Evolutionary conservation across 2,329 filamentous ascomycete species (phyloP).

Genomic region (Alternaria novae-zelandiae): DNA sequence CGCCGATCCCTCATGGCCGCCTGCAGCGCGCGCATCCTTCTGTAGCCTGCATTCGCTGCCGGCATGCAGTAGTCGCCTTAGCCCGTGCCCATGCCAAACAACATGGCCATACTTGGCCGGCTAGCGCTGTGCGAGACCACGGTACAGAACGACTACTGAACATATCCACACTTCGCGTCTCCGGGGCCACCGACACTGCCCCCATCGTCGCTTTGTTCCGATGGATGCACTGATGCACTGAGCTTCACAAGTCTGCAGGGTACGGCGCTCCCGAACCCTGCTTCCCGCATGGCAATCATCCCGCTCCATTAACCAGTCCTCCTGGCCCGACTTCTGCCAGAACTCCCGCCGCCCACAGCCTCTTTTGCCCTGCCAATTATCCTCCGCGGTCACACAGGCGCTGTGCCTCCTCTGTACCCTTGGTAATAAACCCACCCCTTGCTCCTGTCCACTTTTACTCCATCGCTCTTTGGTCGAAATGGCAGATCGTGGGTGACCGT

Average conservation of each 20-base stretch:
- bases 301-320: neutral
- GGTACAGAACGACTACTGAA: neutral
- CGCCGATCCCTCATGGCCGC: slow-evolving; percentile 19
- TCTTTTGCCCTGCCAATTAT: slow-evolving; percentile 9
- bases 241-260: neutral
- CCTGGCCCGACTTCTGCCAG: slow-evolving; percentile 1
- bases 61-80: slow-evolving; percentile 4
- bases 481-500: slow-evolving; percentile 5
- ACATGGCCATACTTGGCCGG: neutral
- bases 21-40: slow-evolving; percentile 10
- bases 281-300: neutral
- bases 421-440: slow-evolving; percentile 1
- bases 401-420: slow-evolving; percentile 1
- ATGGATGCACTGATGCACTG: neutral
- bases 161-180: neutral
- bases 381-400: neutral
- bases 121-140: neutral
- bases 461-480: neutral
- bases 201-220: neutral
- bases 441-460: neutral
- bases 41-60: slow-evolving; percentile 6
- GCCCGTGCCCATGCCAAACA: slow-evolving; percentile 5
- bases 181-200: neutral
- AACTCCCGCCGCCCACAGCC: slow-evolving; percentile 1
- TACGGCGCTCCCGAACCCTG: neutral